Percentiles rank a stretch among this genome's conserved stretches.
Evolutionary conservation across 2,329 filamentous ascomycete genomes (phyloP).

Genomic region (Neonectria neomacrospora): DNA sequence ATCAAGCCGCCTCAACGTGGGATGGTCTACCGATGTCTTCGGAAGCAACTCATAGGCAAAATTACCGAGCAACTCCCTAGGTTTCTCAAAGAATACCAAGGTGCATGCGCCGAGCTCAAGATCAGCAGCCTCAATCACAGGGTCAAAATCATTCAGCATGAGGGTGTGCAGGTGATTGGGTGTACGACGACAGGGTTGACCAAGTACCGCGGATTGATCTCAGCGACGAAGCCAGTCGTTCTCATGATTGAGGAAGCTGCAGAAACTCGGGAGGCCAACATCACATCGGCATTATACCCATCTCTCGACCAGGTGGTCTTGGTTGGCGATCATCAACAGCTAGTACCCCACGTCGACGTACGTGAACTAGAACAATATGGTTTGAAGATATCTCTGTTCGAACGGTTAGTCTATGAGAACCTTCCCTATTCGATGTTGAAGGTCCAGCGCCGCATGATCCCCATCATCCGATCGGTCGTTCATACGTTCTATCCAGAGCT

Average conservation of each 20-base stretch:
- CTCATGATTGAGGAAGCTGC: conserved; percentile 85
- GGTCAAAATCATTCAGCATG: conserved; percentile 52
- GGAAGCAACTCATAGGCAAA: conserved; percentile 61
- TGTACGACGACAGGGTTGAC: conserved; percentile 83
- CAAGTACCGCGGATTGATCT: conserved; percentile 80
- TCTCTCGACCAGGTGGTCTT: conserved; percentile 65
- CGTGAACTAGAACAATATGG: conserved; percentile 66
- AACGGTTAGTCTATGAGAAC: conserved; percentile 75
- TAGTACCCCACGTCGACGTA: conserved; percentile 76
- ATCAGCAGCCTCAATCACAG: conserved; percentile 70
- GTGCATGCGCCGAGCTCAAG: conserved; percentile 62
- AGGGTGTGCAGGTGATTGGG: conserved; percentile 64
- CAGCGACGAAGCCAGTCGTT: conserved; percentile 72
- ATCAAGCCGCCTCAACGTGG: conserved; percentile 68
- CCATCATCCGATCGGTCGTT: conserved; percentile 57
- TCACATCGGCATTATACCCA: conserved; percentile 62
- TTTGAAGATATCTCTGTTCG: conserved; percentile 81
- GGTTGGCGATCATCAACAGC: conserved; percentile 83
- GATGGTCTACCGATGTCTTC: conserved; percentile 73
- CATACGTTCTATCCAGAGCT: conserved; percentile 60
- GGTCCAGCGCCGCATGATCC: conserved; percentile 72
- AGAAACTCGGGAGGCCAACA: conserved; percentile 75
- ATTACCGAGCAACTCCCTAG: conserved; percentile 60
- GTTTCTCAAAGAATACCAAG: conserved; percentile 61
- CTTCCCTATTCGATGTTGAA: conserved; percentile 73